A percentile compares a stretch with the other conserved stretches of the same genome.
These are phyloP conservation scores for Diaporthe vaccinii DNA, from an alignment of 2,329 filamentous ascomycete genomes.

Conservation along the genomic window DNA sequence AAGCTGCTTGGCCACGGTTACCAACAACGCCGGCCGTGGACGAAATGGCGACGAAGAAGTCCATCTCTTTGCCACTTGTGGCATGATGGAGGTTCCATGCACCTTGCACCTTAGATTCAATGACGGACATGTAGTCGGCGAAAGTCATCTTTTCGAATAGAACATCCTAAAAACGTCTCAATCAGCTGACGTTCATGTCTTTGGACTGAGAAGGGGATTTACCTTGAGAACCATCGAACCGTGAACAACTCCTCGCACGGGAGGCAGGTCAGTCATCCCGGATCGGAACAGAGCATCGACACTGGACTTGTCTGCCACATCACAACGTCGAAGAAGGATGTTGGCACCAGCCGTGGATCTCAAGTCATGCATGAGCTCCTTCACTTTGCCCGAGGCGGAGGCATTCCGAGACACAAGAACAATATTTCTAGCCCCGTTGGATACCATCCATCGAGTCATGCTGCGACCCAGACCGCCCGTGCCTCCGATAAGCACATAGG, in stretches of 20 bases:
- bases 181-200: background rate
- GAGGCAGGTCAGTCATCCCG: conserved; percentile 53
- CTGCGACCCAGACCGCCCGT: conserved; percentile 47
- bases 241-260: conserved; percentile 53
- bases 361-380: conserved; percentile 36
- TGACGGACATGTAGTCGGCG: conserved; percentile 60
- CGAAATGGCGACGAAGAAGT: conserved; percentile 69
- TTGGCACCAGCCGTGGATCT: conserved; percentile 12
- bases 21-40: conserved; percentile 66
- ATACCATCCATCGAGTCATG: conserved; percentile 45
- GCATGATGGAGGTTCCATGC: conserved; percentile 67
- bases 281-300: conserved; percentile 56
- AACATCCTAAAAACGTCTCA: conserved; percentile 51
- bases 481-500: conserved; percentile 48
- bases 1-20: conserved; percentile 66
- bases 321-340: conserved; percentile 43
- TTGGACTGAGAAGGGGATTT: background rate
- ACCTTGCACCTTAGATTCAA: conserved; percentile 41
- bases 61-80: conserved; percentile 53
- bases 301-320: conserved; percentile 53
- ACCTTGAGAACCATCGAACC: conserved; percentile 55
- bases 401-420: conserved; percentile 39
- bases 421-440: conserved; percentile 41
- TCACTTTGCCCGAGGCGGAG: conserved; percentile 24
- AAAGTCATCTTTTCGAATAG: conserved; percentile 67